Base-by-base conservation (phyloP, 257 asterid species). In the Salvia miltiorrhiza region DNA sequence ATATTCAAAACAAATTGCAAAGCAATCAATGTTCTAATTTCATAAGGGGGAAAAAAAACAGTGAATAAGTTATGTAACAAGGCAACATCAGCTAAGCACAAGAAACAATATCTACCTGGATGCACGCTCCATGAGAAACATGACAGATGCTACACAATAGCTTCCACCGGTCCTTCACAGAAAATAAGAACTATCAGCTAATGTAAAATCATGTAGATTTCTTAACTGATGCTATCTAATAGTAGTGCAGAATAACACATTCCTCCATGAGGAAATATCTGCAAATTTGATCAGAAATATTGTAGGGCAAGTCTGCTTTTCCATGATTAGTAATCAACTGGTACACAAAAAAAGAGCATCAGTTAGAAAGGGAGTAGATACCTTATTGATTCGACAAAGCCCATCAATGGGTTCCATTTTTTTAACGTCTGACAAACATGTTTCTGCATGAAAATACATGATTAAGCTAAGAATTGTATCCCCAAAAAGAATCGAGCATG, bases 381-480 rank as follows among this genome's bases (percentile, higher is more conserved):
- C 99, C 97, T 94, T 94, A 76, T 80, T 86, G 77, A 91, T 78
- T 80, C 95, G 77, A 68, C 74, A 73, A 67, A 94, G 69, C 72
- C 99, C 99, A 80, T 94, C 99, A 76, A 94, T 94, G 13, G 99
- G 97, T 77, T 94, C 99, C 99, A 94, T 94, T 79, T 83, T 91
- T 82, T 83, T 89, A 79, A 89, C 61, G 80, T 94, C 95, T 65
- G 88, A 81, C 74, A 94, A 81, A 79, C 99, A 91, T 71, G 99
- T 94, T 84, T 94, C 99, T 94, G 90, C 79, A 76, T 30, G 76
- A 79, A 40, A 72, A 75, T 21, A 67, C 30, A 50, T 55, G 17
- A 75, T 24, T 59, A 41, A 63, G 60, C 69, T 26, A 44, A 30
- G 67, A 69, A 69, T 21, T 32, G 57, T 9, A 21, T 19, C 16